These are phyloP conservation scores for Venturia asperata DNA, from an alignment of 2,329 filamentous ascomycete genomes.

Conservation along the genomic window DNA sequence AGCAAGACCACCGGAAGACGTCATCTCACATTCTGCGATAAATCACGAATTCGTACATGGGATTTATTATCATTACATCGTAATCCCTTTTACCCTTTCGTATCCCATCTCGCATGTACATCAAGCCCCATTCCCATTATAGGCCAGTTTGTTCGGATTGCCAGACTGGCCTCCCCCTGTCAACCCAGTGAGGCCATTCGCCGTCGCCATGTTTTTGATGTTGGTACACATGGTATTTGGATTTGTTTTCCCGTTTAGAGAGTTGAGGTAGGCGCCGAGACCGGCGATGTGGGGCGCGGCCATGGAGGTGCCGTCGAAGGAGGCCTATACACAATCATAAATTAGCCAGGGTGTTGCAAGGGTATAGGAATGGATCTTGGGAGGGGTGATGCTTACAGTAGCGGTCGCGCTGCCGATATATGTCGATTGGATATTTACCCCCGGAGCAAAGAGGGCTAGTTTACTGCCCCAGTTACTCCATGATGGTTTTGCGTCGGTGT, in stretches of 20 bases:
- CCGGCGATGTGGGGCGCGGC: slow-evolving; percentile 63
- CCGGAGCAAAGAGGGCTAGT: slow-evolving; percentile 19
- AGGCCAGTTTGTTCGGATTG: slow-evolving; percentile 11
- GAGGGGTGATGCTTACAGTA: not conserved
- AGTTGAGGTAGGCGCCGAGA: slow-evolving; percentile 63
- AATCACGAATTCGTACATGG: too few relatives aligned
- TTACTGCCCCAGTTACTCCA: slow-evolving; percentile 20
- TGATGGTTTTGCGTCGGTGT: slow-evolving; percentile 14
- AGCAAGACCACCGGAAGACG: too few relatives aligned
- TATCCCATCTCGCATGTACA: too few relatives aligned
- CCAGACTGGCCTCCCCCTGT: not conserved
- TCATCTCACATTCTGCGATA: too few relatives aligned
- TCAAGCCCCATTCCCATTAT: slow-evolving; percentile 16
- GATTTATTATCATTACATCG: too few relatives aligned
- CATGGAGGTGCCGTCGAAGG: slow-evolving; percentile 58
- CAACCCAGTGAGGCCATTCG: slow-evolving; percentile 14
- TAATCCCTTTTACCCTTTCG: too few relatives aligned
- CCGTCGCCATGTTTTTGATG: slow-evolving; percentile 14
- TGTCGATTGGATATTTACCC: slow-evolving; percentile 15
- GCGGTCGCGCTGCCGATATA: slow-evolving; percentile 15
- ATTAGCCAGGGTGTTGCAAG: too few relatives aligned
- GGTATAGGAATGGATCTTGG: too few relatives aligned
- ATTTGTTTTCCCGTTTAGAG: slow-evolving; percentile 33
- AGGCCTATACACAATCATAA: slow-evolving; percentile 31
- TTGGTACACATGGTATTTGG: slow-evolving; percentile 8